A percentile compares a stretch with the other conserved stretches of the same genome.
Evolutionary conservation across 306 rosid species (phyloP).

Genomic region (Cicer arietinum): DNA sequence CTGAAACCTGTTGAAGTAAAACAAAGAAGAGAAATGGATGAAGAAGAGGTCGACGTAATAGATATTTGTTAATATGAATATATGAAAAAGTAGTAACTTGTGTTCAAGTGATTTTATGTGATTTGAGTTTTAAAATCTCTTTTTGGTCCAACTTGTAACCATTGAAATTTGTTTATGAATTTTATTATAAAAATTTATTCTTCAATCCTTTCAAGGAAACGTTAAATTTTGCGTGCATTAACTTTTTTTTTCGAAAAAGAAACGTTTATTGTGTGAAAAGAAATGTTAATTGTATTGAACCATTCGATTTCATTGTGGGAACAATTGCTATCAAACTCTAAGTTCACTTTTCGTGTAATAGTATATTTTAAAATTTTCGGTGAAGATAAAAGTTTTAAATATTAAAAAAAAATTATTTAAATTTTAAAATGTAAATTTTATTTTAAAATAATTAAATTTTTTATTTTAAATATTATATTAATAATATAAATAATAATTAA

Average conservation of each 20-base stretch:
- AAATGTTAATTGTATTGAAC: no score
- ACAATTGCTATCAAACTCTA: not conserved
- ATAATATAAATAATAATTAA: no score
- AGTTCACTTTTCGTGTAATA: no score
- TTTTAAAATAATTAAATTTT: no score
- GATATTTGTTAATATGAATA: not conserved
- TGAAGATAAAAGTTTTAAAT: no score
- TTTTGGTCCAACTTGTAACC: not conserved
- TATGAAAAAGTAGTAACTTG: not conserved
- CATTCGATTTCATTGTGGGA: not conserved
- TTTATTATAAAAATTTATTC: not conserved
- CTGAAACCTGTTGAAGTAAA: conserved; percentile 8
- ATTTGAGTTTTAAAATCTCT: not conserved
- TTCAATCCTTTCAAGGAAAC: not conserved
- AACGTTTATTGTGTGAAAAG: not conserved
- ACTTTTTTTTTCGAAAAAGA: not conserved
- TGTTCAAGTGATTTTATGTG: conserved; percentile 2
- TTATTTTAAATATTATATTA: no score
- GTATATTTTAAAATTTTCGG: no score
- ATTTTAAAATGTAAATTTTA: no score
- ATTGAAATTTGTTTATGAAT: not conserved
- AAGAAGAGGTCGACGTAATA: not conserved
- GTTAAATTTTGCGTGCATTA: not conserved
- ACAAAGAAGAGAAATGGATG: conserved; percentile 30
- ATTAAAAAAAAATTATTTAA: no score